Evolutionary conservation across 768 basidiomycete species (phyloP), one percentile per base, ranked within the genome.

Genomic region (Kwoniella sp.): DNA sequence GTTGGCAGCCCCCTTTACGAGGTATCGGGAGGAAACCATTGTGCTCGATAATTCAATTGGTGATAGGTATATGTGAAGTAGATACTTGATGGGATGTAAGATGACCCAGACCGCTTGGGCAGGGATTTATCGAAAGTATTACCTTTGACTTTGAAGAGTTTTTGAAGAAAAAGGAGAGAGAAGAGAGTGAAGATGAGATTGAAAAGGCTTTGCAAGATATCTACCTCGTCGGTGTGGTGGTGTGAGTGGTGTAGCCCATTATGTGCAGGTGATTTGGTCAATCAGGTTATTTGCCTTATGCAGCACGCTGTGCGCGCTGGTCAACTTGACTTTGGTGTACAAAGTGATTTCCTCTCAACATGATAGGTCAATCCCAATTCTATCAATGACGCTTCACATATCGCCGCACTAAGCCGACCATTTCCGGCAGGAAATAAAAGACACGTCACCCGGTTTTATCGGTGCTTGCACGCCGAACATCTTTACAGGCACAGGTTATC

Each of bases 1-100:
- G 48, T 59, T 58, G 22, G 72, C 62, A 45, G 69, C 73, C 26
- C 67, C 69, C n/a, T 71, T 64, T 31, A 67, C 63, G 25, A 72
- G 62, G 38, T 71, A 58, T 50, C 72, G 68, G 17, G 69, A 65
- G 22, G 72, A 64, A 17, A 54, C 55, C 72, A 76, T 76, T 58
- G 30, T 66, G 65, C 31, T 31, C 20, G 47, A n/a, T 28, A 29
- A 34, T 13, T 15, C 25, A 38, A 37, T 34, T 37, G 26, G 5
- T 17, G 47, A 58, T n/a, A 37, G 13, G 34, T 37, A 37, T 37
- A 37, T 45, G 11, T 45, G 8, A 11, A 45, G 11, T 45, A 17
- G 3, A 20, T 5, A 53, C 29, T 53, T 53, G 15, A 25, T 53
- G 7, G 51, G 17, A 4, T 34, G 34, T 5, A 5, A 13, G 41